A percentile compares a stretch with the other conserved stretches of the same genome.
These are phyloP conservation scores for Meredithiella fracta DNA, from an alignment of 2,329 filamentous ascomycete species.

Conservation along the genomic window DNA sequence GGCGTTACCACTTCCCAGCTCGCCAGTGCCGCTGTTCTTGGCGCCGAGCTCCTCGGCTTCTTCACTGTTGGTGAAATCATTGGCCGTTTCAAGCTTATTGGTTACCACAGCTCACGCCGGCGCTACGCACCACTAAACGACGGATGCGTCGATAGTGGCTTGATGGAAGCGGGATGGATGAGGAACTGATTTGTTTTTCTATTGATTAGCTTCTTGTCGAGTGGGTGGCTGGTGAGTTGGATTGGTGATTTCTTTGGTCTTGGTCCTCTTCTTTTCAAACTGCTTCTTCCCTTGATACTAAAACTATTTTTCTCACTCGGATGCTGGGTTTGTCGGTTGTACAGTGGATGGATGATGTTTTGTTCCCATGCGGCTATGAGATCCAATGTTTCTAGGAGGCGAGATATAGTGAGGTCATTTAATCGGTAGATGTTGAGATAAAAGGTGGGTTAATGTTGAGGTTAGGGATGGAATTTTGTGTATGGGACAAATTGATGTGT, in stretches of 20 bases:
- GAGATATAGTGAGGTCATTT: too few species aligned
- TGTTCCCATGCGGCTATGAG: too few species aligned
- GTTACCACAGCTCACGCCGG: constrained; percentile 61
- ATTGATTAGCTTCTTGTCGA: not conserved
- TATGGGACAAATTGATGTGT: not conserved
- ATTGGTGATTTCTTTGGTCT: not conserved
- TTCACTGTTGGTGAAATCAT: constrained; percentile 97
- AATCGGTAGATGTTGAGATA: too few species aligned
- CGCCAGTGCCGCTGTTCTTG: constrained; percentile 56
- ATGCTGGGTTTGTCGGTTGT: not conserved
- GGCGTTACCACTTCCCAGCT: constrained; percentile 57
- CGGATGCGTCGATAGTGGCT: not conserved
- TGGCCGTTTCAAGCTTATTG: constrained; percentile 84
- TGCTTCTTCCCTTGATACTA: not conserved
- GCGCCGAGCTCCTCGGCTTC: constrained; percentile 82
- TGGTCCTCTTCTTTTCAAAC: not conserved
- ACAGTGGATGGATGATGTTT: not conserved
- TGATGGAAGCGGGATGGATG: not conserved
- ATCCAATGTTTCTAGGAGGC: too few species aligned
- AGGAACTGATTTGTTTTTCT: not conserved
- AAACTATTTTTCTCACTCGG: not conserved
- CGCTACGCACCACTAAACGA: constrained; percentile 42
- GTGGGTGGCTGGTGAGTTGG: not conserved
- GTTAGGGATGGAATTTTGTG: not conserved
- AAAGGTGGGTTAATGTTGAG: not conserved